Evolutionary conservation across 306 rosid genomes (phyloP).

Genomic region (Cyamopsis tetragonoloba): DNA sequence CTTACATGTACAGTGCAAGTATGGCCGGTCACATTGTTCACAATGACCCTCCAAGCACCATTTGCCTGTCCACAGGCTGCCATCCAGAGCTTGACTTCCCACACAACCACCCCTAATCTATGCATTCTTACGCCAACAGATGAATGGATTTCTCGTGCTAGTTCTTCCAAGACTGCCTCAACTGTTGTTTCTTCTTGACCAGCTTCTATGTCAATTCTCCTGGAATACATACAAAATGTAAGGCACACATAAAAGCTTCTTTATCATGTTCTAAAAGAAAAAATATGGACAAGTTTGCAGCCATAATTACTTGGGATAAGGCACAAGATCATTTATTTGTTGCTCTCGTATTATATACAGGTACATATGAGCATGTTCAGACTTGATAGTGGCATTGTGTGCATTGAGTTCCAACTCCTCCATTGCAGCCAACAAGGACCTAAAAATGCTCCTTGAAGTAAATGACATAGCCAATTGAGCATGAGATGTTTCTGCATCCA

Average conservation of each 20-base stretch:
- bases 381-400: constrained; percentile 68
- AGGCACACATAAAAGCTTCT: constrained; percentile 28
- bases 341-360: constrained; percentile 85
- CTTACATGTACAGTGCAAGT: constrained; percentile 91
- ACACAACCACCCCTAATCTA: constrained; percentile 82
- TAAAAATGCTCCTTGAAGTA: constrained; percentile 82
- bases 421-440: constrained; percentile 94
- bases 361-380: constrained; percentile 94
- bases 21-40: constrained; percentile 93
- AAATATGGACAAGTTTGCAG: background rate
- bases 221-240: constrained; percentile 43
- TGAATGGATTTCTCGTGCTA: constrained; percentile 71
- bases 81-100: constrained; percentile 98
- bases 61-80: constrained; percentile 68
- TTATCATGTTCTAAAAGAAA: constrained; percentile 19
- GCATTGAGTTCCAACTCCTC: constrained; percentile 96
- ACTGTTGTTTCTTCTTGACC: constrained; percentile 64
- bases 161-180: constrained; percentile 60
- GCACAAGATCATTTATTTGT: constrained; percentile 68
- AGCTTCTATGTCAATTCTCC: constrained; percentile 56
- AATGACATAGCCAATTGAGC: constrained; percentile 56
- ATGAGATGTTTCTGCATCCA: constrained; percentile 40
- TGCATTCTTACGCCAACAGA: constrained; percentile 95
- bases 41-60: constrained; percentile 93
- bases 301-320: constrained; percentile 66